Conservation (phyloP, 805 yeast species). For the baker's yeast (Saccharomyces cerevisiae) region DNA sequence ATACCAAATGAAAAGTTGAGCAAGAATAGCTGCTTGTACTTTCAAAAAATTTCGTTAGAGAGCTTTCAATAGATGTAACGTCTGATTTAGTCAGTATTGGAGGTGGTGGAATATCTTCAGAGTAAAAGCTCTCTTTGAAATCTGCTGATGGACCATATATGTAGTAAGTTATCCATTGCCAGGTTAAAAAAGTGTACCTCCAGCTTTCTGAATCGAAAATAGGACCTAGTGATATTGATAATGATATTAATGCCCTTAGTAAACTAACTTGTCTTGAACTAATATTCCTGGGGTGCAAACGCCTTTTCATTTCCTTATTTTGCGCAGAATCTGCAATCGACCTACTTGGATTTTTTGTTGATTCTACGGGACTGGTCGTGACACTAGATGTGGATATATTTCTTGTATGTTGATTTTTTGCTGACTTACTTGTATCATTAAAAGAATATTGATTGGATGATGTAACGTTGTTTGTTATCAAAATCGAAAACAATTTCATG, state of each 20-base stretch:
- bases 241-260: slow-evolving; percentile 66
- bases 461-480: slow-evolving; percentile 35
- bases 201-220: slow-evolving; percentile 54
- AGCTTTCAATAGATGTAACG: slow-evolving; percentile 42
- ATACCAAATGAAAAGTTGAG: slow-evolving; percentile 41
- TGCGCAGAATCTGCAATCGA: slow-evolving; percentile 3
- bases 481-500: slow-evolving; percentile 37
- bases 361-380: slow-evolving; percentile 2
- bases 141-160: slow-evolving; percentile 51
- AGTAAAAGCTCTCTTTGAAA: slow-evolving; percentile 27
- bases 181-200: slow-evolving; percentile 50
- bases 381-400: slow-evolving; percentile 2
- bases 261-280: slow-evolving; percentile 66
- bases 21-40: slow-evolving; percentile 50
- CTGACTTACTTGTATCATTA: background rate
- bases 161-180: slow-evolving; percentile 74
- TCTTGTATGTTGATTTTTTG: background rate
- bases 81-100: slow-evolving; percentile 41
- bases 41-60: slow-evolving; percentile 54
- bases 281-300: slow-evolving; percentile 37
- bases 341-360: background rate
- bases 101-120: slow-evolving; percentile 36
- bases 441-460: background rate
- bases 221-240: slow-evolving; percentile 78
- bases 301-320: background rate